Evolutionary conservation across 106 monocot genomes (phyloP), one percentile per base, ranked within the genome.

Genomic region (Dactylorhiza incarnata): DNA sequence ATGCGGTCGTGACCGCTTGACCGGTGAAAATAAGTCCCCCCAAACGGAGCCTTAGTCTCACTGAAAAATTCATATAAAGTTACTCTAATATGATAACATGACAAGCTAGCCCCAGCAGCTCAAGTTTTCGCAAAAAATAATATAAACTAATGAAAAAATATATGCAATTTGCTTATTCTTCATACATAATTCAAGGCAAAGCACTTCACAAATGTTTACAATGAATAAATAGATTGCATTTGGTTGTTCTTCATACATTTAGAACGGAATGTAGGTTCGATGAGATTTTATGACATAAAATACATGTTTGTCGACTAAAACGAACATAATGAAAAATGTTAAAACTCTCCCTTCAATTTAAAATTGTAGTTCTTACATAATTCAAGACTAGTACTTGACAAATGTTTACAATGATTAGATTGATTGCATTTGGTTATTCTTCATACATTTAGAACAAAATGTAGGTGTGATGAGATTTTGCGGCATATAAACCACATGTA

Each of bases 341-440:
- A 29, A 65, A 65, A 26, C 12, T 29, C 65, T 65, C 65, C 65
- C 24, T 65, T 65, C 26, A 65, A 12, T 12, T 20, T 65, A 65
- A 65, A 29, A 65, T 37, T 25, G 65, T 65, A 9, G 10, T 63
- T 63, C 63, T 63, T 63, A 63, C 63, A 63, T 7, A 63, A 63
- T 24, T 26, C 29, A 29, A 26, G 26, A 29, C 29, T 5, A 29
- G 26, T 7, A 5, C 22, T 6, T 61, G 5, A 22, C 24, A 5
- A 26, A 65, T 29, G 12, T 65, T 65, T 37, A 65, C 65, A 65
- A 29, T 13, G 29, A 65, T 26, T 63, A 20, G 25, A 37, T 3
- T 3, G 37, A 24, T 63, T 24, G 37, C 37, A 37, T 37, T 37
- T 10, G 65, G 3, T 65, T 65, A 26, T 65, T 65, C 29, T 65